phyloP scores from a whole-genome alignment of 345 rosid genomes.

The Populus ilicifolia region DNA sequence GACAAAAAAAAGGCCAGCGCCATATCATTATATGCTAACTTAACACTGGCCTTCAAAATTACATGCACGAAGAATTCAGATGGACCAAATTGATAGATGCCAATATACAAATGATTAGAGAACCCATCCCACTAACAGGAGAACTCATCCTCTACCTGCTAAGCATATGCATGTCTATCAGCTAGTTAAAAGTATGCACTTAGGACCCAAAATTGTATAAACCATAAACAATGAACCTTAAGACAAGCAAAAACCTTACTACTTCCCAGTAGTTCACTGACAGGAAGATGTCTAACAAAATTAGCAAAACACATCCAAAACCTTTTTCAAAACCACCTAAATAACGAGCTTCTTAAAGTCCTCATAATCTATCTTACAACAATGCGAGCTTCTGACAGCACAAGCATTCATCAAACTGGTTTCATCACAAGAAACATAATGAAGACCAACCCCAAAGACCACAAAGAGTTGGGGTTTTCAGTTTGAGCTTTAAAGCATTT shows the following conservation, averaged over 20 bases:
- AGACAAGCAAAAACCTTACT: too few relatives aligned
- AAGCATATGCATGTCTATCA: neutral
- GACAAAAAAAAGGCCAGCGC: neutral
- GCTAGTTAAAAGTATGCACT: neutral
- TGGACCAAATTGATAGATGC: neutral
- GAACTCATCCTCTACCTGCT: neutral
- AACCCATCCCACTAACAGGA: neutral
- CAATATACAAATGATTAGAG: neutral
- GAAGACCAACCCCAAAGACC: neutral
- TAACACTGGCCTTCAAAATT: neutral
- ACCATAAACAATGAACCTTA: too few relatives aligned
- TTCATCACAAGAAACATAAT: neutral
- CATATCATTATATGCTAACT: neutral
- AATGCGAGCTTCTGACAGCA: too few relatives aligned
- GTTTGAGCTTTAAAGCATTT: neutral
- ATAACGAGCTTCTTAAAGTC: too few relatives aligned
- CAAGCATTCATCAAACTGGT: neutral
- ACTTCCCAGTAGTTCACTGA: too few relatives aligned
- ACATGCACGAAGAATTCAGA: neutral
- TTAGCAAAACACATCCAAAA: neutral
- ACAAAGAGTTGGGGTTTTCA: neutral
- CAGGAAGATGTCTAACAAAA: neutral
- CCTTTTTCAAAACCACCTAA: too few relatives aligned
- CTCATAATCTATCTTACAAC: too few relatives aligned
- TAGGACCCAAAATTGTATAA: too few relatives aligned